phyloP scores from a whole-genome alignment of 192 early-diverging fungal genomes.

The Umbelopsis vinacea region DNA sequence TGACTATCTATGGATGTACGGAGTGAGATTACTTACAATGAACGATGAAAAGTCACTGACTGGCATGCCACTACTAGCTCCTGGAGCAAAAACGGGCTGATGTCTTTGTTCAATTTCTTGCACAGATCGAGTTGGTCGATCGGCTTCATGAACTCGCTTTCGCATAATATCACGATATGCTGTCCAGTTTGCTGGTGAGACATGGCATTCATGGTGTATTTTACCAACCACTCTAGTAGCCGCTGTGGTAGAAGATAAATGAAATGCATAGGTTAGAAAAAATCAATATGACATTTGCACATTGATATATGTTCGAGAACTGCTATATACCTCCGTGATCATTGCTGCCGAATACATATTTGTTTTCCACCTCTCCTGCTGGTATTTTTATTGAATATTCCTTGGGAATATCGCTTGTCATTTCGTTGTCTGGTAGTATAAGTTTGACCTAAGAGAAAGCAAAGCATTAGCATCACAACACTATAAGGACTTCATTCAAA shows the following conservation, averaged over 20 bases:
- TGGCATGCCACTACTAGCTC: constrained; percentile 40
- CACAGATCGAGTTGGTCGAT: constrained; percentile 54
- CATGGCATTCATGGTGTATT: constrained; percentile 74
- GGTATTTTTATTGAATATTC: constrained; percentile 82
- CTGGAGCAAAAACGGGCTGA: constrained; percentile 51
- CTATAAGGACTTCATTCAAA: background rate
- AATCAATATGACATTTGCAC: background rate
- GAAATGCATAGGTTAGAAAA: constrained; percentile 18
- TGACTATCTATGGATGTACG: background rate
- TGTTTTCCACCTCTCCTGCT: constrained; percentile 69
- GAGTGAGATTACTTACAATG: constrained; percentile 23
- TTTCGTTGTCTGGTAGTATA: constrained; percentile 66
- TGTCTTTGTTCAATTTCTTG: constrained; percentile 50
- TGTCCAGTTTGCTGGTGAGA: constrained; percentile 61
- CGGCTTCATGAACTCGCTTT: constrained; percentile 62
- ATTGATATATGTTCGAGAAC: constrained; percentile 23
- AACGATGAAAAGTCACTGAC: constrained; percentile 35
- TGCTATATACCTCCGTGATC: constrained; percentile 44
- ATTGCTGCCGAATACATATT: constrained; percentile 80
- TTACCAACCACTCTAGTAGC: constrained; percentile 65
- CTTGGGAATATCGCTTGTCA: constrained; percentile 72
- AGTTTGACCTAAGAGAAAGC: constrained; percentile 56
- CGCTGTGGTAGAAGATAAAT: constrained; percentile 48
- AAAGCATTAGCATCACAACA: background rate
- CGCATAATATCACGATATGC: constrained; percentile 72